These are phyloP conservation scores for Plasmodium cynomolgi DNA, from an alignment of 169 alveolate species.

Conservation along the genomic window DNA sequence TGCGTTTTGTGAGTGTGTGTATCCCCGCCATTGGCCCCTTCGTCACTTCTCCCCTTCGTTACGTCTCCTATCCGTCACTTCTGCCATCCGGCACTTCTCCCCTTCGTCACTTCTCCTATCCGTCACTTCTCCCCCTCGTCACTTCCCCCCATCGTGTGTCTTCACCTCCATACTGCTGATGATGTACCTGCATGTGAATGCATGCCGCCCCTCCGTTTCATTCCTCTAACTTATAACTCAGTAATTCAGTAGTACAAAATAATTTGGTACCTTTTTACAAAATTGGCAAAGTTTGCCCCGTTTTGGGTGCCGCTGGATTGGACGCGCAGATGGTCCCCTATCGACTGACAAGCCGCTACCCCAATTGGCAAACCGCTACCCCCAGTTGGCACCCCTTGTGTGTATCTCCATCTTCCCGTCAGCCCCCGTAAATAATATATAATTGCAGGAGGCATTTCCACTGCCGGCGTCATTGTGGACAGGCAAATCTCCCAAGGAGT, in stretches of 20 bases:
- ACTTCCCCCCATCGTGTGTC: not conserved
- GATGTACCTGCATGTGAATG: not conserved
- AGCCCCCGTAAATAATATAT: constrained; percentile 13
- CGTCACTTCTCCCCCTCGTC: no score
- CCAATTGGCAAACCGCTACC: not conserved
- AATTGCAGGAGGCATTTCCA: not conserved
- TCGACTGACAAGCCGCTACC: not conserved
- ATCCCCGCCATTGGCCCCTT: not conserved
- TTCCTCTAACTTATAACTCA: not conserved
- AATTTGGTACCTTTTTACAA: not conserved
- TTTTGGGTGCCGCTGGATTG: not conserved
- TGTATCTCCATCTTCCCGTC: constrained; percentile 33
- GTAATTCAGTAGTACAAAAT: not conserved
- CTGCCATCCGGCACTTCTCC: no score
- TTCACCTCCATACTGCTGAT: not conserved
- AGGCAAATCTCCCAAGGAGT: not conserved
- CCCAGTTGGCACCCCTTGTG: not conserved
- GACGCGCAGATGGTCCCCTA: not conserved
- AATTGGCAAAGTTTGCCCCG: not conserved
- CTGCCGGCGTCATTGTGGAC: not conserved
- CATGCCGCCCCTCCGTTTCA: not conserved
- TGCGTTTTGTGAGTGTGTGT: not conserved
- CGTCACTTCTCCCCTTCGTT: not conserved
- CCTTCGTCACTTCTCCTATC: not conserved
- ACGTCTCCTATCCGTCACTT: no score